Base-by-base conservation (phyloP, 805 yeast genomes). In the Lachancea quebecensis region DNA sequence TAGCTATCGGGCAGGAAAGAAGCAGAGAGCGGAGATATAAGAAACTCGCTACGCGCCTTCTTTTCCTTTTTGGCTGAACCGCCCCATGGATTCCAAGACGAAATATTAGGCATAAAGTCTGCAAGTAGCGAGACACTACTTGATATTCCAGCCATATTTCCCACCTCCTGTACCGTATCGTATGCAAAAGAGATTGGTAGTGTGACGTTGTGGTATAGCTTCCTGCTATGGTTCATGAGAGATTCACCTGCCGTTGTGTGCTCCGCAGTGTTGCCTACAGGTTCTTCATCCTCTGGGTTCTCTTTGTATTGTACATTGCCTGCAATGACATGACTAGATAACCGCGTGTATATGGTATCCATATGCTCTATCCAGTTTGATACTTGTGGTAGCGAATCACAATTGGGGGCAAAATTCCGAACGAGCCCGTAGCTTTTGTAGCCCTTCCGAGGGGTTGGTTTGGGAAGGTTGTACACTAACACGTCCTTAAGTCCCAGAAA, bases 81-180 rank as follows among this genome's bases (percentile, higher is more conserved):
- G 10, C 28, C 15, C 43, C 43, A 40, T 5, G 38, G 30, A 2
- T 37, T 29, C 35, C 36, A 37, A 25, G 48, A 41, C 42, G 47
- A 48, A 8, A 43, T 53, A 58, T 55, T 49, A 2, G 68, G 66
- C 6, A 62, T 47, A 45, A 59, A 60, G 39, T 54, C 55, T 37
- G 56, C 54, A 10, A 62, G 45, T 18, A 58, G 43, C 1, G 65
- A 60, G 37, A 62, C 49, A 45, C 65, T 62, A 30, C 47, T 53
- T 3, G 65, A 52, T 4, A 64, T 54, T 1, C 68, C 68, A 0
- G 66, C 57, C 33, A 65, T 61, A 2, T 48, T 41, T 10, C 68
- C 64, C 15, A 64, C 59, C 40, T 64, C 68, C 38, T 62, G 65
- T n/a, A 62, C 54, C 2, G 65, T 59, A 45, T 64, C 68, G 34